Conservation (phyloP, 169 alveolate species). For the Plasmodium adleri region DNA sequence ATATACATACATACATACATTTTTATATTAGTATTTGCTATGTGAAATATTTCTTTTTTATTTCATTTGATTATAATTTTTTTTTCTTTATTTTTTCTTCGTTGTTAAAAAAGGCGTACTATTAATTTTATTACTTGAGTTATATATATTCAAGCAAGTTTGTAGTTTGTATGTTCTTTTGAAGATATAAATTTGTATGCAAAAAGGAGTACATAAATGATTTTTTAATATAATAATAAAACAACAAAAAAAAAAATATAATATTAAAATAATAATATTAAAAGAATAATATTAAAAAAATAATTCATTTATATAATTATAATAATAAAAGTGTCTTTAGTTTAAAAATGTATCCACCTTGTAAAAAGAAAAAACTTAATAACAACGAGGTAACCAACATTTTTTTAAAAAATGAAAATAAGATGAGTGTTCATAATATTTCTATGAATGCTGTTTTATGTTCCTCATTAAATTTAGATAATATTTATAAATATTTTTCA, state of each 20-base stretch:
- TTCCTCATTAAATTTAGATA: constrained; percentile 76
- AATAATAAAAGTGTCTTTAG: neutral
- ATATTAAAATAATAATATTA: neutral
- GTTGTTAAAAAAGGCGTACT: too few species aligned
- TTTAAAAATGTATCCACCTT: constrained; percentile 25
- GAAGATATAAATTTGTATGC: too few species aligned
- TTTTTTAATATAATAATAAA: neutral
- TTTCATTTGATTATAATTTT: too few species aligned
- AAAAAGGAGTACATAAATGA: too few species aligned
- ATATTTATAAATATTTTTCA: constrained; percentile 65
- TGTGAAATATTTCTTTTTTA: too few species aligned
- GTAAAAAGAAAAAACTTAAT: constrained; percentile 28
- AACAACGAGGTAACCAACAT: constrained; percentile 34
- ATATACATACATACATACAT: too few species aligned
- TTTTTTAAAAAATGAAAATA: constrained; percentile 42
- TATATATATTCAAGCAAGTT: too few species aligned
- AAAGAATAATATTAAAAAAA: constrained; percentile 8
- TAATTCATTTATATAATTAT: neutral
- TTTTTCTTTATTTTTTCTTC: too few species aligned
- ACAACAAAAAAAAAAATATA: constrained; percentile 8
- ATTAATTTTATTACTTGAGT: too few species aligned
- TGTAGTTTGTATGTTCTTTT: too few species aligned
- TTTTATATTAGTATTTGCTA: too few species aligned
- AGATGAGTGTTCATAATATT: constrained; percentile 82
- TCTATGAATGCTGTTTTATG: constrained; percentile 81